Conservation (phyloP, 306 rosid genomes). For the Arachis stenosperma region DNA sequence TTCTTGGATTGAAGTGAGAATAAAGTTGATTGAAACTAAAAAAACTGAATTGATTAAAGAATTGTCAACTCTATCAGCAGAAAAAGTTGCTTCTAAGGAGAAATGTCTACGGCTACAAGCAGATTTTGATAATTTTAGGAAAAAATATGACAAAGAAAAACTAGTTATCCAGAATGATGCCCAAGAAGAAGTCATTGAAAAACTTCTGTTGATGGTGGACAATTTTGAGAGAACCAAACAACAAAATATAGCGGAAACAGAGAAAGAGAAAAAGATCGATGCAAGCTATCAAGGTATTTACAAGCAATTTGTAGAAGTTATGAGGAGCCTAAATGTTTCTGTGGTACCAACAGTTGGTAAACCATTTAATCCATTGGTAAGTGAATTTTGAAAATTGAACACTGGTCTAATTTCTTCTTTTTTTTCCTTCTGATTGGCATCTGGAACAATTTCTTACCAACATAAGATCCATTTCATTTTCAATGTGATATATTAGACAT, state of each 20-base stretch:
- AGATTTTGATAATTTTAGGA: conserved; percentile 92
- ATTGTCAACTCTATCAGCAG: conserved; percentile 55
- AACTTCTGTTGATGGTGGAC: conserved; percentile 86
- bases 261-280: conserved; percentile 79
- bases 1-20: conserved; percentile 57
- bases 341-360: conserved; percentile 76
- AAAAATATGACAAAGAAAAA: conserved; percentile 72
- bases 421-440: conserved; percentile 14
- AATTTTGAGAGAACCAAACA: conserved; percentile 80
- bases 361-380: conserved; percentile 89
- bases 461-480: not conserved
- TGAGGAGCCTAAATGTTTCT: conserved; percentile 77
- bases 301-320: conserved; percentile 84
- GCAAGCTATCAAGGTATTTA: conserved; percentile 92
- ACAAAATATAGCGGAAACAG: conserved; percentile 66
- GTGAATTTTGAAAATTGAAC: conserved; percentile 34
- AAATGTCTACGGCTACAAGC: conserved; percentile 77
- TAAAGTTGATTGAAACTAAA: conserved; percentile 47
- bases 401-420: not conserved
- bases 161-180: conserved; percentile 57
- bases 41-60: conserved; percentile 55
- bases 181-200: conserved; percentile 69
- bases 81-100: conserved; percentile 71
- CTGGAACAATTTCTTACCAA: conserved; percentile 21
- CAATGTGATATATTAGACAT: conserved; percentile 18